Evolutionary conservation across 306 rosid species (phyloP).

Genomic region (Ormosia emarginata): DNA sequence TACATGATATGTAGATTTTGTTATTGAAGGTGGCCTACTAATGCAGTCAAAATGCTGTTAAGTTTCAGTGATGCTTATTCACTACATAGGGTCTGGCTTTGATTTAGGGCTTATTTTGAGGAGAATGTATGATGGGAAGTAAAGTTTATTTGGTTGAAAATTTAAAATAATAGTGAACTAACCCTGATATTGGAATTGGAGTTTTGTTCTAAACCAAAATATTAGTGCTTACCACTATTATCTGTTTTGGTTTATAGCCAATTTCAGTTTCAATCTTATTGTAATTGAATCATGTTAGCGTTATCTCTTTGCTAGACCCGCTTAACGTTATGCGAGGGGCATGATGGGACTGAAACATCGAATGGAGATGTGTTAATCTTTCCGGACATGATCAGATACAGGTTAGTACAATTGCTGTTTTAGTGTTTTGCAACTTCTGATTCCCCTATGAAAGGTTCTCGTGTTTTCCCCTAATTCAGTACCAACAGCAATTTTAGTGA

Average conservation of each 20-base stretch:
- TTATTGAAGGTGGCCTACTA: background rate
- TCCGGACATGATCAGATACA: conserved; percentile 96
- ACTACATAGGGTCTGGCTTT: background rate
- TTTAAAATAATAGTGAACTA: background rate
- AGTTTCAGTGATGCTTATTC: background rate
- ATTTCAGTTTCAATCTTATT: background rate
- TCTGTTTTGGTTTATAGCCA: background rate
- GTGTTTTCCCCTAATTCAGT: background rate
- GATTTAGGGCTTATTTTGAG: background rate
- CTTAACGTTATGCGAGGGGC: conserved; percentile 91
- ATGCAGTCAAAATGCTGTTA: background rate
- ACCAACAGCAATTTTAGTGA: background rate
- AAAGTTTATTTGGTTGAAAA: background rate
- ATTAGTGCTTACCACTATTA: background rate
- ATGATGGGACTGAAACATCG: conserved; percentile 88
- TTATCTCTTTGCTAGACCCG: conserved; percentile 54
- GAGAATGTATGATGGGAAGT: background rate
- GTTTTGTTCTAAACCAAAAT: background rate
- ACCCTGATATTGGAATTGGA: background rate
- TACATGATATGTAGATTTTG: background rate
- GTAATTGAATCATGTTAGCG: background rate
- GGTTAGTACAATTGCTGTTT: conserved; percentile 41
- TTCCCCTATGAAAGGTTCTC: background rate
- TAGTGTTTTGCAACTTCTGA: background rate
- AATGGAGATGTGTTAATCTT: conserved; percentile 94